These are phyloP conservation scores for Thielaviopsis ethacetica DNA, from an alignment of 2,329 filamentous ascomycete genomes.

Conservation along the genomic window DNA sequence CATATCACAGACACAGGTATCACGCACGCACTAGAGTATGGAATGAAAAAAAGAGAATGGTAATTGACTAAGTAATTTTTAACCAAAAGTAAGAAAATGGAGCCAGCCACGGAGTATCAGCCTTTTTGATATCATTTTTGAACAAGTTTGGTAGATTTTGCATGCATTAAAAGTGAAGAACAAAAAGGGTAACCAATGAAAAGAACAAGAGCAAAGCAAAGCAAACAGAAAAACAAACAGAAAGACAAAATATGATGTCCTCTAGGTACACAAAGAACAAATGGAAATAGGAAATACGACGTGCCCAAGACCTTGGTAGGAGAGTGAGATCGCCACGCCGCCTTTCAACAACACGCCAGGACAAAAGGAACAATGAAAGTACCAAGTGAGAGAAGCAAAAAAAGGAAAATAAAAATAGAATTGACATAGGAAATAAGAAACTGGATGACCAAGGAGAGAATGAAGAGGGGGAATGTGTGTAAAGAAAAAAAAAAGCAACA, in stretches of 20 bases:
- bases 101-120: conserved; percentile 1
- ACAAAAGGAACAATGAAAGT: background rate
- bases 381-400: background rate
- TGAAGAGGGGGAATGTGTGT: background rate
- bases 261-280: background rate
- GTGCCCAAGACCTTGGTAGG: background rate
- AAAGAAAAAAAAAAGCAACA: conserved; percentile 13
- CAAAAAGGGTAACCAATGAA: background rate
- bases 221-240: background rate
- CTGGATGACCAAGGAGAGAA: background rate
- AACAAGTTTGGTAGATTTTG: background rate
- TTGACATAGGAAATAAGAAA: conserved; percentile 12
- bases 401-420: conserved; percentile 14
- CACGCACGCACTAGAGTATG: too few species aligned
- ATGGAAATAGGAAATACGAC: background rate
- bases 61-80: background rate
- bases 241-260: conserved; percentile 1
- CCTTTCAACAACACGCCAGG: background rate
- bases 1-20: too few species aligned
- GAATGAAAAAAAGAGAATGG: background rate
- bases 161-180: background rate
- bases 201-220: conserved; percentile 1
- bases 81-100: background rate
- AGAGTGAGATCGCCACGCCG: background rate
- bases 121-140: conserved; percentile 1